Evolutionary conservation across 176 grass and related monocot genomes (phyloP), one percentile per base, ranked within the genome.

Genomic region (Stipa capillata): DNA sequence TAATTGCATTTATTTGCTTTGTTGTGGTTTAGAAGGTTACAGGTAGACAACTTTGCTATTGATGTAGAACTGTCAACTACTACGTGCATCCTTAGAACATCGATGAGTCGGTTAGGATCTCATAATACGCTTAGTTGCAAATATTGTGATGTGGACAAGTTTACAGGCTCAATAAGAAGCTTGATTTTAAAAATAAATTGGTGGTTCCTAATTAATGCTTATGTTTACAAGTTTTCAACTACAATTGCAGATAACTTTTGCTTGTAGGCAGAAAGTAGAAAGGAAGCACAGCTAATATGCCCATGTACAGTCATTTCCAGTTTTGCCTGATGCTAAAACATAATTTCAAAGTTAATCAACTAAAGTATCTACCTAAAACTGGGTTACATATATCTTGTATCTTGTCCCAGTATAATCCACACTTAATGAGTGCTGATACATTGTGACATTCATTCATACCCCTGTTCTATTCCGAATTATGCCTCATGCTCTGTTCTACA

Each of bases 11-110:
- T 56, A 57, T 73, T 65, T 57, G 40, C 4, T 32, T 60, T 2
- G 5, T 65, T 83, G 81, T 36, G 76, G 31, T 60, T 83, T 66
- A 65, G 16, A 87, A 78, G 15, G 44, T 37, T 68, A 83, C 73
- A 88, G 40, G 41, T 49, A 59, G 73, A 7, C 56, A 40, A 4
- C 74, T 83, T 88, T 88, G 32, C 50, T 34, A 74, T 33, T 83
- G 86, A 73, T 65, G 31, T 58, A 15, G 36, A 64, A 79, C 29
- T 49, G 29, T 73, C 44, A 63, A 47, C 63, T 64, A n/a, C 49
- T 80, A 55, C 2, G 45, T 36, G 79, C 15, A 16, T 33, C 65
- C 33, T 65, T 32, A 8, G 69, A 80, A 43, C 25, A 69, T 69
- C 6, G 63, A 32, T 18, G 21, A 16, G 49, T 55, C 11, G 7